Base-by-base conservation (phyloP, 805 yeast species). In the Priceomyces medius region DNA sequence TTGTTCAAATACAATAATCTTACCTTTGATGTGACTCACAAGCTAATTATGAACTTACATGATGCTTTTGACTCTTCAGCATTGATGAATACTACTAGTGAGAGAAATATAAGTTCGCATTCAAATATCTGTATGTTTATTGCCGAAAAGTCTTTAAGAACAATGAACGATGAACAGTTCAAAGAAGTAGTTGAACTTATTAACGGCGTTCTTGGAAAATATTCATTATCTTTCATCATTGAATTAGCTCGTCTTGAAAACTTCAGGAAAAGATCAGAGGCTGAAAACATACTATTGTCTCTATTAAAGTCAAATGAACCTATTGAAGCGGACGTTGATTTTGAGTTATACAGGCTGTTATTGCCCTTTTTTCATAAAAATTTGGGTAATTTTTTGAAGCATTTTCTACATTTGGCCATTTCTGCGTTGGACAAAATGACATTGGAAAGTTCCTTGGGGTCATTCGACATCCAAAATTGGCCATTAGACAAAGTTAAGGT, bases 351-450 rank as follows among this genome's bases (percentile, higher is more conserved):
- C 36, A 56, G 64, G 23, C 38, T 44, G 7, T 16, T 32, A 32
- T 64, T 48, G 33, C 45, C 33, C 24, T 14, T 39, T 9, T 8
- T 47, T 4, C 29, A 39, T 2, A 37, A 36, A 2, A 55, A 55
- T 14, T 68, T 49, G 41, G 60, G 54, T 20, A 35, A 42, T 0
- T 53, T 65, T 35, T 68, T 63, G 6, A 70, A 69, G 41, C 53
- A 47, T 35, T 46, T 68, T 3, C 54, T 71, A 18, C 73, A 68
- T 45, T 56, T 56, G 20, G 50, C 65, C 13, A 66, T 65, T 13
- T 14, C 53, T 10, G 48, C 59, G 14, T 41, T 58, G 23, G 58
- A 59, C 18, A 47, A 51, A 2, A 63, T 56, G 1, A 66, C 59
- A 10, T 57, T 64, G 36, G 57, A 49, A 12, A 41, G 42, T 7